Conservation (phyloP, 495 filamentous ascomycete species). For the Hypoxylon rickii region DNA sequence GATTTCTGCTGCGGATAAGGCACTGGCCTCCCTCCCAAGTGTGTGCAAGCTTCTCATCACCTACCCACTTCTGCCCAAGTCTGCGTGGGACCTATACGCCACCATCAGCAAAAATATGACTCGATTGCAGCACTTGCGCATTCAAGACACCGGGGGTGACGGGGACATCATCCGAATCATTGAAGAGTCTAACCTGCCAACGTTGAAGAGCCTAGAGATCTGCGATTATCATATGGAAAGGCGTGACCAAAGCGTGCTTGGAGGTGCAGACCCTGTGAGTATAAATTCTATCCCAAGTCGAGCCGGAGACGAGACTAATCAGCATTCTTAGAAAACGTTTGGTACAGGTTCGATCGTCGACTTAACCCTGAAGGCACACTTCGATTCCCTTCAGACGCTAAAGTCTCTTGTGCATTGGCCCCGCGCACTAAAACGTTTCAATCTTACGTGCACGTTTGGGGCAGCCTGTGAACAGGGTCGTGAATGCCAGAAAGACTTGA, state of each 20-base stretch:
- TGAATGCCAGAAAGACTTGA: not conserved
- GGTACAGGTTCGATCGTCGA: not conserved
- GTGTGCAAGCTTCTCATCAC: not conserved
- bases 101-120: not conserved
- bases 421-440: not conserved
- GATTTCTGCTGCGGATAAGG: not conserved
- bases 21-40: not conserved
- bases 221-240: too few relatives aligned
- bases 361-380: not conserved
- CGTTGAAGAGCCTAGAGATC: not conserved
- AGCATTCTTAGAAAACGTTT: not conserved
- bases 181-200: not conserved
- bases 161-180: not conserved
- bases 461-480: not conserved
- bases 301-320: not conserved
- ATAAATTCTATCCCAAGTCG: not conserved
- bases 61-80: not conserved
- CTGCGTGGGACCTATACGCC: not conserved
- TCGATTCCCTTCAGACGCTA: not conserved
- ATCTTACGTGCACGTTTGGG: too few relatives aligned
- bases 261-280: not conserved
- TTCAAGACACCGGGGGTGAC: not conserved
- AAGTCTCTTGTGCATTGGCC: slow-evolving; percentile 4
- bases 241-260: too few relatives aligned
- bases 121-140: not conserved